Evolutionary conservation across 1,139 yeast species (phyloP).

Genomic region (Schizosaccharomyces versatilis): DNA sequence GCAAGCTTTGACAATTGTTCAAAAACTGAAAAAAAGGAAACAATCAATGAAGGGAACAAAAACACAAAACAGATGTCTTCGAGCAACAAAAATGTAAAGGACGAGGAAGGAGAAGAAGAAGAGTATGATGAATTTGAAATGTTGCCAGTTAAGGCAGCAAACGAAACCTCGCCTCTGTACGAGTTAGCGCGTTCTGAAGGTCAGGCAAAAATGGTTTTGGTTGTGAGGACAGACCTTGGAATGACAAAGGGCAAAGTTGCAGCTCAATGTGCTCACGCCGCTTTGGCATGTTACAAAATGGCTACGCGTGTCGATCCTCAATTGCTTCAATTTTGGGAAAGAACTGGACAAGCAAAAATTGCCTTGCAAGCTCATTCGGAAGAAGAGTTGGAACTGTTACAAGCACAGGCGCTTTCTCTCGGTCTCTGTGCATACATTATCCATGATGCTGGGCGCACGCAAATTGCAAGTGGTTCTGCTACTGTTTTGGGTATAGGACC

Average conservation of each 20-base stretch:
- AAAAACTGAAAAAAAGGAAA: too few relatives aligned
- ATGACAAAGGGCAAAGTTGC: conserved; percentile 92
- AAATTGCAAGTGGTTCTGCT: conserved; percentile 81
- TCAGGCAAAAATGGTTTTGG: conserved; percentile 35
- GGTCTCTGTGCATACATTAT: conserved; percentile 63
- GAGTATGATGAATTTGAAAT: too few relatives aligned
- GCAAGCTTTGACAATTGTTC: too few relatives aligned
- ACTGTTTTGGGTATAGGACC: conserved; percentile 93
- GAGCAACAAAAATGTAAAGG: too few relatives aligned
- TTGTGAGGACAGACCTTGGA: conserved; percentile 67
- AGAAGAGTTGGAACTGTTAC: conserved; percentile 56
- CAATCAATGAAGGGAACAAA: too few relatives aligned
- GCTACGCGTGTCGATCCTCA: conserved; percentile 27
- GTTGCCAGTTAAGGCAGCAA: too few relatives aligned
- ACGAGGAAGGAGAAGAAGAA: too few relatives aligned
- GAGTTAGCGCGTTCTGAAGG: neutral
- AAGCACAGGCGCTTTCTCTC: conserved; percentile 58
- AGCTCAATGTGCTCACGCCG: conserved; percentile 97
- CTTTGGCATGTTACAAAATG: conserved; percentile 62
- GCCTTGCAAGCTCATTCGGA: conserved; percentile 53
- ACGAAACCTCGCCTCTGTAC: neutral
- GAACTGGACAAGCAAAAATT: conserved; percentile 82
- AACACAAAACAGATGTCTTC: too few relatives aligned
- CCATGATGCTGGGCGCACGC: conserved; percentile 94
- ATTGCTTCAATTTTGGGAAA: conserved; percentile 51